Base-by-base conservation (phyloP, 129 eudicot species). In the Gnaphalium uliginosum region DNA sequence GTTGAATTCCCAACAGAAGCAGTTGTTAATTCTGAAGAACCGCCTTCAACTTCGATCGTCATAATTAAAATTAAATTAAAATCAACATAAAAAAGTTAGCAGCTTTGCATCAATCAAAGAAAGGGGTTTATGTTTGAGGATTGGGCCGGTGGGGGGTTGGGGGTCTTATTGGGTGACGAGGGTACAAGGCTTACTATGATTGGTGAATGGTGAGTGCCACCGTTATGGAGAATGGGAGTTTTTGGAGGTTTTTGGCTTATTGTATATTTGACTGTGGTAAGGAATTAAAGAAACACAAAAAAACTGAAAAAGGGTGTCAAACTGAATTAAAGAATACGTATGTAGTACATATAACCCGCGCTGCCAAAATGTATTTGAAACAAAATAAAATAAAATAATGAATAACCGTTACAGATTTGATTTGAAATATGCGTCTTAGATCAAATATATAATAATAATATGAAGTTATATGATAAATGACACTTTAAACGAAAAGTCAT, bases 191-290 rank as follows among this genome's bases (percentile, higher is more conserved):
- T 46, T 29, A 70, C 24, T 46, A 59, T 70, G 77, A 78, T 78
- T 78, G 81, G 81, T 60, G 77, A 78, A 69, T 78, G 81, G 81
- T 60, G 65, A 33, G 30, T 64, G 50, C 81, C 68, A 69, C 76
- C 81, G 76, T 60, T 76, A 60, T 77, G 70, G 63, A 77, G 35
- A 59, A 68, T 77, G 76, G 74, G 51, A 10, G 6, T 4, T 2
- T 41, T 78, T 48, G 75, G 71, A 73, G 21, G 65, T 56, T 61
- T 25, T 23, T 51, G 53, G 43, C 7, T 33, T 33, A 33, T 33
- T 33, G 4, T 18, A 32, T 18, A 2, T 29, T n/a, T 29, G 32
- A 29, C 4, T 8, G 9, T 9, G 46, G 46, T 9, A 37, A 8
- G 13, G 46, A 37, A 8, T 6, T 33, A 33, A 33, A 6, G 8